Base-by-base conservation (phyloP, 306 rosid genomes). In the Delonix regia region DNA sequence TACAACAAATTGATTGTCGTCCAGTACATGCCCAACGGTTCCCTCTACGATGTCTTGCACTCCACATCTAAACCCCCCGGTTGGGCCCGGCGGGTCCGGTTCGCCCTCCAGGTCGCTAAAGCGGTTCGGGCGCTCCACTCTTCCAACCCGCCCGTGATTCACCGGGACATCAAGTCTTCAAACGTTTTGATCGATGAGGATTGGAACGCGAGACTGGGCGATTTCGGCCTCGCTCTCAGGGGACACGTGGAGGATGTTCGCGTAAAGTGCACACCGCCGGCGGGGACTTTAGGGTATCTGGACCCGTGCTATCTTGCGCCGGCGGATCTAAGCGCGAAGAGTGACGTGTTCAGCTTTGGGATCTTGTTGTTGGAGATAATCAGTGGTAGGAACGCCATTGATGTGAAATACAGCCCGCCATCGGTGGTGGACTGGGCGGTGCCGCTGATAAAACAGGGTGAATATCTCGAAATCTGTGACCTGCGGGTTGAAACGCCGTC, bases 331-430 rank as follows among this genome's bases (percentile, higher is more conserved):
- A 88, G 80, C 64, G 33, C 74, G 30, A 91, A 91, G 82, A 89
- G 88, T 53, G 97, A 91, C 48, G 97, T 91, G 11, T 91, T 89
- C 83, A 91, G 97, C 69, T 91, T 86, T n/a, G 97, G 97, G 19
- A 84, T 91, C 13, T 69, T 91, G 60, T 81, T 89, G 15, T 27
- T 91, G 33, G 97, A 91, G 85, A 88, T 91, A 1, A 62, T 83
- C 33, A 88, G 86, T 52, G 94, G 97, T 8, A 81, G 97, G 42
- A 82, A 86, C 69, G 97, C 97, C 7, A 89, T 89, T 14, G 97
- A 91, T 49, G 81, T 91, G 15, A 77, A 76, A 33, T 84, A 87
- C 74, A 91, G 97, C 41, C 94, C 97, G 0, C 94, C 94, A 3
- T 86, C 92, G 24, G 80, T 91, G 19, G 86, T 89, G 11, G 91